phyloP scores from a whole-genome alignment of 1,139 yeast species.

The Geotrichum carabidarum region DNA sequence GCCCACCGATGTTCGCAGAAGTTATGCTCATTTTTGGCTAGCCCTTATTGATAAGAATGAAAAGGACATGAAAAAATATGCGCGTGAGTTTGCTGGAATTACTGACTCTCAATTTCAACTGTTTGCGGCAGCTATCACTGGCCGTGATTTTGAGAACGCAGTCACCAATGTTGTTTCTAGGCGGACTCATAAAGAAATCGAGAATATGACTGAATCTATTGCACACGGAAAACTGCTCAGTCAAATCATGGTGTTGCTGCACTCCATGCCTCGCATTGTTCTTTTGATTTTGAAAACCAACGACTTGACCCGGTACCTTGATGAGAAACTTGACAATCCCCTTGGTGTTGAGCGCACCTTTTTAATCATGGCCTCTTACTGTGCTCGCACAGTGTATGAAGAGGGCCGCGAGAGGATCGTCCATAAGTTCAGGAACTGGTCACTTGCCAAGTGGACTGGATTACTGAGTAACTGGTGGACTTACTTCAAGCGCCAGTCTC shows the following conservation, averaged over 20 bases:
- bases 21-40: slow-evolving; percentile 90
- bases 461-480: slow-evolving; percentile 42
- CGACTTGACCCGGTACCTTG: slow-evolving; percentile 83
- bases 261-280: slow-evolving; percentile 79
- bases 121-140: slow-evolving; percentile 92
- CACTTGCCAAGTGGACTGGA: slow-evolving; percentile 10
- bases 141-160: slow-evolving; percentile 72
- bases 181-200: slow-evolving; percentile 55
- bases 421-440: slow-evolving; percentile 25
- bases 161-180: slow-evolving; percentile 53
- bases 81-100: slow-evolving; percentile 76
- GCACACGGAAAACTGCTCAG: slow-evolving; percentile 54
- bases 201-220: slow-evolving; percentile 59
- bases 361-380: slow-evolving; percentile 81
- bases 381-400: slow-evolving; percentile 71
- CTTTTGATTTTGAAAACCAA: slow-evolving; percentile 85
- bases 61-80: slow-evolving; percentile 62
- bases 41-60: slow-evolving; percentile 72
- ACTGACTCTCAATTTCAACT: slow-evolving; percentile 72
- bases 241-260: slow-evolving; percentile 72
- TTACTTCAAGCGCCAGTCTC: slow-evolving; percentile 50
- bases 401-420: slow-evolving; percentile 51
- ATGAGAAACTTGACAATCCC: slow-evolving; percentile 76
- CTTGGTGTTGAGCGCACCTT: slow-evolving; percentile 86
- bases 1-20: slow-evolving; percentile 67